Conservation (phyloP, 768 basidiomycete genomes). For the Gelatoporia subvermispora region DNA sequence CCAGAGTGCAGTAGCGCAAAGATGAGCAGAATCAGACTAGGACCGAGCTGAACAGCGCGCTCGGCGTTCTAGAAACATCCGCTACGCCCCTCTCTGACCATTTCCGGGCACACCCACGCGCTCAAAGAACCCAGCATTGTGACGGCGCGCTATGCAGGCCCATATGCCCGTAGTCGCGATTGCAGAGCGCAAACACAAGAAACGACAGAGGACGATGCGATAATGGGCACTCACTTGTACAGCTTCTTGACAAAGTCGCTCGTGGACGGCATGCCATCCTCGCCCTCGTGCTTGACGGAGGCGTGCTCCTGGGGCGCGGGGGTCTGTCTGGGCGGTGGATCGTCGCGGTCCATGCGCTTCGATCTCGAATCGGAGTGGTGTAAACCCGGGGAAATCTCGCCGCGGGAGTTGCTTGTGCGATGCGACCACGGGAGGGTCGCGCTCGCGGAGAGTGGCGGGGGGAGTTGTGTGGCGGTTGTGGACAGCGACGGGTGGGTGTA, state of each 20-base stretch:
- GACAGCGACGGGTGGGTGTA: slow-evolving; percentile 31
- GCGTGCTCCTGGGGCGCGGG: slow-evolving; percentile 13
- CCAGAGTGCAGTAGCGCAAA: no score
- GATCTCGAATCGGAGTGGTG: slow-evolving; percentile 20
- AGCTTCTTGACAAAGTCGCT: slow-evolving; percentile 93
- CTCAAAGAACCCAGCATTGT: no score
- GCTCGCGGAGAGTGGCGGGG: slow-evolving; percentile 19
- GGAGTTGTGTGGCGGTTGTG: slow-evolving; percentile 24
- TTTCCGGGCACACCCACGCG: no score
- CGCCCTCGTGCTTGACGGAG: slow-evolving; percentile 34
- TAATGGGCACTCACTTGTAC: slow-evolving; percentile 64
- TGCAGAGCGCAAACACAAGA: not conserved
- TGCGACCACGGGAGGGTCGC: slow-evolving; percentile 28
- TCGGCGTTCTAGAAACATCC: no score
- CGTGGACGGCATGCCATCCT: slow-evolving; percentile 82
- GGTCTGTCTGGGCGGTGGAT: slow-evolving; percentile 4
- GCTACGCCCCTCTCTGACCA: no score
- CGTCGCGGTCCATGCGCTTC: slow-evolving; percentile 20
- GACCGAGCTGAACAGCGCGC: no score
- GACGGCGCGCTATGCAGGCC: no score
- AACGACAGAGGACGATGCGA: not conserved
- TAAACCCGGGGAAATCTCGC: slow-evolving; percentile 27
- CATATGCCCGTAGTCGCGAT: no score
- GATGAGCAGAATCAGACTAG: no score
- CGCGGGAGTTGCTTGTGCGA: slow-evolving; percentile 28